A percentile compares a stretch with the other conserved stretches of the same genome.
phyloP scores from a whole-genome alignment of 257 asterid genomes.

The Solanum neorickii region DNA sequence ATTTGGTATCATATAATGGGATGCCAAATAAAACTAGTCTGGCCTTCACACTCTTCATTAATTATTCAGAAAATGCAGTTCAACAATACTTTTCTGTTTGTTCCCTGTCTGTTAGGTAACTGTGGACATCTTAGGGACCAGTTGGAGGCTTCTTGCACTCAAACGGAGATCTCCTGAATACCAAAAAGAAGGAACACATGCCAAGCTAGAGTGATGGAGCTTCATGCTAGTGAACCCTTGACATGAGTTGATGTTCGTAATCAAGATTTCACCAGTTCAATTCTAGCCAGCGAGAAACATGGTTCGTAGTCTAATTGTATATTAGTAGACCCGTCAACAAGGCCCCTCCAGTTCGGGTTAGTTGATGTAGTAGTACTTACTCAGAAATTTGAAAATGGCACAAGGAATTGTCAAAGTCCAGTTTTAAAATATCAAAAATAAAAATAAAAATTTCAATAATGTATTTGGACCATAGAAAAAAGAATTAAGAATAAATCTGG shows the following conservation, averaged over 20 bases:
- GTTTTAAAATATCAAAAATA: neutral
- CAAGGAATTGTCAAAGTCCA: neutral
- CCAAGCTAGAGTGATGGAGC: neutral
- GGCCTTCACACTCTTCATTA: neutral
- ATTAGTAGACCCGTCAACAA: neutral
- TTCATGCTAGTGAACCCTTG: neutral
- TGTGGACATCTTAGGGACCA: neutral
- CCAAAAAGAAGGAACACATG: neutral
- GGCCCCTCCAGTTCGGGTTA: neutral
- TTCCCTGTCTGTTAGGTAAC: neutral
- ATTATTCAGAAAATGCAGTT: neutral
- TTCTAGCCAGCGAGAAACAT: neutral
- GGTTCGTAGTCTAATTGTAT: neutral
- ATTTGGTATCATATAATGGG: neutral
- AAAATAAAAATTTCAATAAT: neutral
- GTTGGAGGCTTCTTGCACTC: neutral
- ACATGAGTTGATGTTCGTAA: neutral
- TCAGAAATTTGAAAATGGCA: neutral
- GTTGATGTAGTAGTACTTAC: neutral
- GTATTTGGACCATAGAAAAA: neutral
- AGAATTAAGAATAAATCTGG: neutral
- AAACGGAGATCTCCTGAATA: neutral
- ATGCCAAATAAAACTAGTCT: neutral
- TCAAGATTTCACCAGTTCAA: neutral
- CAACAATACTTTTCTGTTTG: neutral